phyloP scores from a whole-genome alignment of 495 filamentous ascomycete genomes.

The Recurvomyces mirabilis region DNA sequence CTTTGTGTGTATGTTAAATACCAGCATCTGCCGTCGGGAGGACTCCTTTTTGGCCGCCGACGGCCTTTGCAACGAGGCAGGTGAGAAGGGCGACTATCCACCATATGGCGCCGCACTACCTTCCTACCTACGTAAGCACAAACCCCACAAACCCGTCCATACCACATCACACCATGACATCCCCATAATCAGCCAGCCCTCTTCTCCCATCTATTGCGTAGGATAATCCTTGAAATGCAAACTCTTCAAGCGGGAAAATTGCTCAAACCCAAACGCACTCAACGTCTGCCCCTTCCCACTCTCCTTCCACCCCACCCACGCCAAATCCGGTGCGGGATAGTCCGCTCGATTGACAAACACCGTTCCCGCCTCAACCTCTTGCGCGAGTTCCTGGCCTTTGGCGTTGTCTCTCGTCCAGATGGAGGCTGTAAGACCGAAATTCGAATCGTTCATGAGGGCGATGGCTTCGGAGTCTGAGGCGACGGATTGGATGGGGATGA shows the following conservation, averaged over 20 bases:
- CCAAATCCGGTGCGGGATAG: slow-evolving; percentile 90
- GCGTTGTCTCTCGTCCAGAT: slow-evolving; percentile 90
- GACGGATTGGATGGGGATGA: slow-evolving; percentile 91
- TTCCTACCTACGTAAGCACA: too few species aligned
- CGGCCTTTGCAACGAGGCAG: too few species aligned
- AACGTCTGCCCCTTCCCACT: slow-evolving; percentile 84
- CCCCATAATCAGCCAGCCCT: too few species aligned
- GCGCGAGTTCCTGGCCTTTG: slow-evolving; percentile 64
- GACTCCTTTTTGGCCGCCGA: too few species aligned
- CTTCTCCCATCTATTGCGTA: too few species aligned
- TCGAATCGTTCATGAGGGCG: slow-evolving; percentile 82
- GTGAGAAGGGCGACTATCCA: too few species aligned
- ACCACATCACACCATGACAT: too few species aligned
- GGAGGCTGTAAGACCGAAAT: slow-evolving; percentile 91
- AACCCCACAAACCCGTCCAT: too few species aligned
- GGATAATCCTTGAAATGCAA: slow-evolving; percentile 88
- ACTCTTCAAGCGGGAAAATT: slow-evolving; percentile 92
- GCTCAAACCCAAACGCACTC: slow-evolving; percentile 83
- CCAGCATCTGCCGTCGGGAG: too few species aligned
- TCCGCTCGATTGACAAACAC: slow-evolving; percentile 95
- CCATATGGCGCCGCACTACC: too few species aligned
- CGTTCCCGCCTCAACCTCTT: slow-evolving; percentile 82
- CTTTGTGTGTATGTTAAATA: too few species aligned
- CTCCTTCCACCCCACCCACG: slow-evolving; percentile 97
- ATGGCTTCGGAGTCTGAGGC: slow-evolving; percentile 73